Evolutionary conservation across 75 land plant species (phyloP).

Genomic region (Pinus albicaulis): DNA sequence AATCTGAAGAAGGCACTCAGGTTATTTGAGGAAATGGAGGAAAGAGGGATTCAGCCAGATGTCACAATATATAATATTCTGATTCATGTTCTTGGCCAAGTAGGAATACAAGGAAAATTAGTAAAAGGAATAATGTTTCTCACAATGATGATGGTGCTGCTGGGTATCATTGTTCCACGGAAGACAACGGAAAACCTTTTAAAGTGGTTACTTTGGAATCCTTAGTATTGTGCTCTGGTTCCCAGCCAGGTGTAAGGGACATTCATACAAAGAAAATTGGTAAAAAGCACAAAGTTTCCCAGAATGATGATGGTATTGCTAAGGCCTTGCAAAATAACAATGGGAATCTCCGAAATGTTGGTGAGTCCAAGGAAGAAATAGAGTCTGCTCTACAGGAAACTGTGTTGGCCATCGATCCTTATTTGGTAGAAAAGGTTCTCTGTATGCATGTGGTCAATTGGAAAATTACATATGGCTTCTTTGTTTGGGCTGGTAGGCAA

Average conservation of each 20-base stretch:
- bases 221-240: too few species aligned
- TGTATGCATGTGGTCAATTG: conserved; percentile 34
- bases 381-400: background rate
- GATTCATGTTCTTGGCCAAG: conserved; percentile 36
- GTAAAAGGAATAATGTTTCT: too few species aligned
- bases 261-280: too few species aligned
- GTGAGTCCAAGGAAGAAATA: background rate
- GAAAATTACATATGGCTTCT: conserved; percentile 53
- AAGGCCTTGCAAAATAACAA: background rate
- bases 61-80: conserved; percentile 16
- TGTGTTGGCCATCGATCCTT: background rate
- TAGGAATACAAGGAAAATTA: background rate
- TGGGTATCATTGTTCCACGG: too few species aligned
- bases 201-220: too few species aligned
- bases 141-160: too few species aligned
- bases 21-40: conserved; percentile 53
- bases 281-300: too few species aligned
- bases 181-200: too few species aligned
- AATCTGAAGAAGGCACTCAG: conserved; percentile 55
- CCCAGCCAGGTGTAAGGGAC: too few species aligned
- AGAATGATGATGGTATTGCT: background rate
- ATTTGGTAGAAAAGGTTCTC: background rate
- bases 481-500: conserved; percentile 50
- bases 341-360: background rate
- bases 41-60: conserved; percentile 30